Evolutionary conservation across 1,284 basidiomycete genomes (phyloP), one percentile per base, ranked within the genome.

Genomic region (Hypsizygus ulmarius): DNA sequence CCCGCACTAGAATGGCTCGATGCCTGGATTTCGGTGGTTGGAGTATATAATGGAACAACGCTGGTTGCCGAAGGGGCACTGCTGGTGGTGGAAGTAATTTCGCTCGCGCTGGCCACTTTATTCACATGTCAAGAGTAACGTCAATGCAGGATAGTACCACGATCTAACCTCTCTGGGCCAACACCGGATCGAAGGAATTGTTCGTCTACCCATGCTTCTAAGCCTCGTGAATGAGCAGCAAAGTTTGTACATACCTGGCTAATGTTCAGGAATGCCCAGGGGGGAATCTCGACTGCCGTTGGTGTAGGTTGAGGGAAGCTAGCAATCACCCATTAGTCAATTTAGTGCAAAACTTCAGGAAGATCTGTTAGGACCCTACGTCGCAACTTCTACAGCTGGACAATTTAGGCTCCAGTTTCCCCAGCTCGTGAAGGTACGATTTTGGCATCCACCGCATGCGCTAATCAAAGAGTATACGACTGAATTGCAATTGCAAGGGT

Each of bases 221-320:
- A 25, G 15, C 2, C 11, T 12, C 8, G 10, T 10, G 11, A 38
- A 15, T 16, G 15, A 6, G 11, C 5, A 36, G 21, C 14, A 47
- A 5, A 27, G 3, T 25, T 25, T 35, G 15, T 9, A 56, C 63
- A 43, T 37, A 68, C 68, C 50, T 59, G 37, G 5, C 66, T 65
- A 33, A 75, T 64, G 47, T 75, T 60, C 19, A 75, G 59, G 55
- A 64, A 71, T 3, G 74, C 72, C 75, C 75, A 77, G 2, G 32
- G 25, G 5, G 74, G 74, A 34, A 76, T 64, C 15, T 59, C 59
- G 5, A 65, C 62, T 10, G 30, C 48, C 10, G 47, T 1, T 21
- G 70, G 67, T 21, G 72, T 62, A 5, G 49, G 8, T 41, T 58
- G 54, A 9, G 70, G 69, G 52, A 66, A 74, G 41, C 58, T 60